phyloP scores from a whole-genome alignment of 83 land plant species.

The Diphasiastrum complanatum region DNA sequence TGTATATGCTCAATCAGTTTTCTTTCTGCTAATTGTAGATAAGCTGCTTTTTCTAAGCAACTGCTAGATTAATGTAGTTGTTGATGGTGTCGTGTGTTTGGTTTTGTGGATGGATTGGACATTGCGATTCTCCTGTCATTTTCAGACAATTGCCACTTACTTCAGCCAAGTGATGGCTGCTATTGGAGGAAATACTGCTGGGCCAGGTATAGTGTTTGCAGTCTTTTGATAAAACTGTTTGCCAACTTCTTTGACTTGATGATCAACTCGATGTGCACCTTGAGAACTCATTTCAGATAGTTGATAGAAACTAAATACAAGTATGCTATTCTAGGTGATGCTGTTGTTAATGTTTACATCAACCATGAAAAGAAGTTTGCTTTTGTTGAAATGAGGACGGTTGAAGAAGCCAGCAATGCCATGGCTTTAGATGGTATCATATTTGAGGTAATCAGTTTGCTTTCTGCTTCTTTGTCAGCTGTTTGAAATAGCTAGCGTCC shows the following conservation, averaged over 20 bases:
- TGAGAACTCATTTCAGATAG: no score
- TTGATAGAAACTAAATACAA: no score
- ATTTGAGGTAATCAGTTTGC: slow-evolving; percentile 65
- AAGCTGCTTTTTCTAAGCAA: no score
- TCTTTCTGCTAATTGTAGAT: no score
- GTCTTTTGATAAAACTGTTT: no score
- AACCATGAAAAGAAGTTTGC: slow-evolving; percentile 98
- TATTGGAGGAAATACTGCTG: slow-evolving; percentile 91
- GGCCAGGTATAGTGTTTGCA: slow-evolving; percentile 51
- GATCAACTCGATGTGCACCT: neutral
- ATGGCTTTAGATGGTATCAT: slow-evolving; percentile 90
- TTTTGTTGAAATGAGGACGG: slow-evolving; percentile 93
- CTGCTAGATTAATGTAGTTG: no score
- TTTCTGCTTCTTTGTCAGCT: neutral
- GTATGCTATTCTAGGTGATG: slow-evolving; percentile 70
- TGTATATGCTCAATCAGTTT: no score
- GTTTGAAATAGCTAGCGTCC: no score
- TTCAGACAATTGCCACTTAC: slow-evolving; percentile 77
- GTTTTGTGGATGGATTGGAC: no score
- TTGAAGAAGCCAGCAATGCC: slow-evolving; percentile 95
- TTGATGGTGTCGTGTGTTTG: no score
- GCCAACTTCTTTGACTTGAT: no score
- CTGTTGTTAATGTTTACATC: slow-evolving; percentile 93
- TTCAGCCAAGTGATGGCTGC: slow-evolving; percentile 88
- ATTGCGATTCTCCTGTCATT: neutral